Base-by-base conservation (phyloP, 148 eudicot species). In the Amaranthus cruentus region DNA sequence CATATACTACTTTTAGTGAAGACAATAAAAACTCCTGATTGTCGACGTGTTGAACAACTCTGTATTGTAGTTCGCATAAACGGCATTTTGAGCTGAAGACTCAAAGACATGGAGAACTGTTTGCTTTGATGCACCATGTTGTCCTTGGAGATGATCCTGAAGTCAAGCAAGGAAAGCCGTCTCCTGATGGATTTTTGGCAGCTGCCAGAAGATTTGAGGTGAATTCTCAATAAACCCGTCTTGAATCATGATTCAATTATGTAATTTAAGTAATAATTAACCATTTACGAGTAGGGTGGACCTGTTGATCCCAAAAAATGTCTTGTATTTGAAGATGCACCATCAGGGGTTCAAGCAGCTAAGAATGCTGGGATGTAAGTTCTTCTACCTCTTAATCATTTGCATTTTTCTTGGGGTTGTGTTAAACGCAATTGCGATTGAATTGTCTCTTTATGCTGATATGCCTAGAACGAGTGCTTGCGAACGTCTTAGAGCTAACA, bases 311-410 rank as follows among this genome's bases (percentile, higher is more conserved):
- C 96, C 15, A 64, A 78, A 49, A 86, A 73, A 60, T 79, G 85
- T 73, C 91, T 94, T 81, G 96, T 94, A 60, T 94, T 94, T 75
- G 97, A 94, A 85, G 98, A 94, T 81, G 97, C 98, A 54, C 98
- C 98, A 18, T 69, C 90, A 50, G 98, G 97, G 63, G 96, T 88
- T 58, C 83, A 81, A 75, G 99, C 94, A 77, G 99, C 92, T 61
- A 95, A 92, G 81, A 90, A 86, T 84, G 99, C 99, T 77, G 96
- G 92, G 72, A 91, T 91, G 99, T 95, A 83, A 90, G 97, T 86
- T 28, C 2, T 28, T 55, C 71, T 51, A 48, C 70, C 52, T 60
- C 53, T 76, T 3, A 53, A 60, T 15, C 18, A 12, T 67, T 7
- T 0, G 46, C 59, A 50, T 52, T 71, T 18, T 47, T 6, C 38